Evolutionary conservation across 2,329 filamentous ascomycete species (phyloP).

Genomic region (Dothistroma pini): DNA sequence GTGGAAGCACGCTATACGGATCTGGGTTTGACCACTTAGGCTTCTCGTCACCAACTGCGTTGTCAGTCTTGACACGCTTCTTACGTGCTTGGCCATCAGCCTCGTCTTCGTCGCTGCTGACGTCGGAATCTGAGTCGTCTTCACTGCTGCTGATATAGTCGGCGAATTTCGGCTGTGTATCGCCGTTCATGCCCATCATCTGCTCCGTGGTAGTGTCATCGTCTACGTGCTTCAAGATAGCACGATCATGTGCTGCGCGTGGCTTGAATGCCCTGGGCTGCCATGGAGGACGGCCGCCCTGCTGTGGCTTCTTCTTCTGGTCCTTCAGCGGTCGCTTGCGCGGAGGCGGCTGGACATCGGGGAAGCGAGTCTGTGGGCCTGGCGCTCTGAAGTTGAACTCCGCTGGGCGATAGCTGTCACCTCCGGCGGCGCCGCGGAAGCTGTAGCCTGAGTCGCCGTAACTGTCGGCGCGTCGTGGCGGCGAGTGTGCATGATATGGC

Average conservation of each 20-base stretch:
- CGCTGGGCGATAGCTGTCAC: slow-evolving; percentile 14
- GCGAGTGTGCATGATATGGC: slow-evolving; percentile 5
- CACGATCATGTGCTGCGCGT: slow-evolving; percentile 42
- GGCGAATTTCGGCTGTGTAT: slow-evolving; percentile 41
- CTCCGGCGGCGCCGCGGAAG: slow-evolving; percentile 27
- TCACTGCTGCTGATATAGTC: slow-evolving; percentile 40
- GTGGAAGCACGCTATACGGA: slow-evolving; percentile 83
- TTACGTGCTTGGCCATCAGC: slow-evolving; percentile 27
- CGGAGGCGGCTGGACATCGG: slow-evolving; percentile 17
- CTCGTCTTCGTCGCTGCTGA: slow-evolving; percentile 18
- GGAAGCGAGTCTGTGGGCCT: slow-evolving; percentile 23
- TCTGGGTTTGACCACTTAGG: slow-evolving; percentile 97
- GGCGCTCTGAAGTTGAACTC: slow-evolving; percentile 27
- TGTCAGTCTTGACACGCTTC: slow-evolving; percentile 30
- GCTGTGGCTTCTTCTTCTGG: slow-evolving; percentile 3
- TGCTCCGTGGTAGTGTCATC: slow-evolving; percentile 45
- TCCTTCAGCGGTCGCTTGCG: slow-evolving; percentile 5
- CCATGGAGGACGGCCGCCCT: not conserved
- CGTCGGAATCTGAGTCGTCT: slow-evolving; percentile 26
- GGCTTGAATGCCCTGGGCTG: slow-evolving; percentile 18
- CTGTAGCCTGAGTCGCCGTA: slow-evolving; percentile 17
- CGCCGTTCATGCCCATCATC: slow-evolving; percentile 40
- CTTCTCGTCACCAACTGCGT: slow-evolving; percentile 20
- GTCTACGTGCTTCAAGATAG: slow-evolving; percentile 39
- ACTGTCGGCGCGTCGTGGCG: not conserved